These are phyloP conservation scores for Boletus rufocinnamomeus DNA, from an alignment of 768 basidiomycete genomes.

Conservation along the genomic window DNA sequence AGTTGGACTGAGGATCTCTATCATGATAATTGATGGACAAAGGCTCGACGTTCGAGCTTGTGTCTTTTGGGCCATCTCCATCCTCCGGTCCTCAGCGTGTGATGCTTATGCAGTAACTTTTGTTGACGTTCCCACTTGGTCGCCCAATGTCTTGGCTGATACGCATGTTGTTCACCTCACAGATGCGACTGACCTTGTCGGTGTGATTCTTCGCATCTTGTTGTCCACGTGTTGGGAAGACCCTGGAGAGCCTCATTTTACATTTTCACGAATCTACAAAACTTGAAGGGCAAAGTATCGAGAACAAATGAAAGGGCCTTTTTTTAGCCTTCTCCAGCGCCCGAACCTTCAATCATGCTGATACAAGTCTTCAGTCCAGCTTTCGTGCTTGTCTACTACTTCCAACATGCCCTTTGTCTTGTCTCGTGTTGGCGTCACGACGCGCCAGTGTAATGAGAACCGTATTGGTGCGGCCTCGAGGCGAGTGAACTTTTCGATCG, in stretches of 20 bases:
- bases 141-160: background rate
- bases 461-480: conserved; percentile 4
- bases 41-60: background rate
- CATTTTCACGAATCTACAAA: background rate
- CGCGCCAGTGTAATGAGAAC: conserved; percentile 2
- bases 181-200: background rate
- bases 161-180: background rate
- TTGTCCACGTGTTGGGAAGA: too few relatives aligned
- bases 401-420: conserved; percentile 7
- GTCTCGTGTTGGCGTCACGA: background rate
- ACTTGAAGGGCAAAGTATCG: background rate
- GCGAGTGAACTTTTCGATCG: conserved; percentile 1
- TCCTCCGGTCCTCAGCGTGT: background rate
- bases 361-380: conserved; percentile 11
- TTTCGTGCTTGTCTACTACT: conserved; percentile 2
- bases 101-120: background rate
- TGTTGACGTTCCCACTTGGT: background rate
- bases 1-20: conserved; percentile 24
- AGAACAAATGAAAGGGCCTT: background rate
- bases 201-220: background rate
- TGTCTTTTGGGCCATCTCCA: background rate
- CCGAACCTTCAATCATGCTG: background rate
- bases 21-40: background rate
- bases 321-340: background rate
- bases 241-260: background rate